Base-by-base conservation (phyloP, 495 filamentous ascomycete genomes). In the Tetracladium setigerum region DNA sequence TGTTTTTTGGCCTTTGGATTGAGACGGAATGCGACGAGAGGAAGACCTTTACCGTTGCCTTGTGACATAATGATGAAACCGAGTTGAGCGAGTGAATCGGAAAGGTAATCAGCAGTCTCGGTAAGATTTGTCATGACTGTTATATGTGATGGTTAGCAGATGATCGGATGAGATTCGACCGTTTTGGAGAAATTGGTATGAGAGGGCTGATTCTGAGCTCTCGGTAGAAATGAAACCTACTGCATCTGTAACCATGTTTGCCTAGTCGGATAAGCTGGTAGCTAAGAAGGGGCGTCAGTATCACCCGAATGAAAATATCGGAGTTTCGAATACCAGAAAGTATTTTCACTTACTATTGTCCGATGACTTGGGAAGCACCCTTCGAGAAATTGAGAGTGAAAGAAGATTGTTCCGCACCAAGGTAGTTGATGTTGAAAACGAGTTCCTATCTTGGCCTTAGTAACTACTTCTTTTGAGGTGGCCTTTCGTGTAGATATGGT, bases 331-430 rank as follows among this genome's bases (percentile, higher is more conserved):
- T 27, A 3, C 7, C n/a, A n/a, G n/a, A 7, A 27, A 27, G 22
- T 27, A 27, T 7, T 27, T 3, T 27, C 22, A 27, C 22, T 27
- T 27, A 27, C 22, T 95, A 95, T 64, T 95, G 89, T 27, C 89
- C 89, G 59, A 95, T 95, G 52, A 95, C 81, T 57, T 95, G 89
- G 33, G 82, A 82, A 37, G 89, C 89, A 47, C 89, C 89, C 65
- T 92, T 91, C 62, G 83, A 89, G 72, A 95, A 95, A 72, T 95
- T 95, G 42, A 95, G 76, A n/a, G 89, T 95, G 72, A 95, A 95
- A 43, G 87, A 94, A n/a, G 89, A 81, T 66, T 95, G 89, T 55
- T 95, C 87, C 18, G 89, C 86, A 44, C 89, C 89, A 2, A 95
- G 82, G 63, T 95, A 95, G 69, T 95, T 95, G 75, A 95, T 91